Evolutionary conservation across 1,284 basidiomycete species (phyloP).

Genomic region (Sanghuangporus sanghuang): DNA sequence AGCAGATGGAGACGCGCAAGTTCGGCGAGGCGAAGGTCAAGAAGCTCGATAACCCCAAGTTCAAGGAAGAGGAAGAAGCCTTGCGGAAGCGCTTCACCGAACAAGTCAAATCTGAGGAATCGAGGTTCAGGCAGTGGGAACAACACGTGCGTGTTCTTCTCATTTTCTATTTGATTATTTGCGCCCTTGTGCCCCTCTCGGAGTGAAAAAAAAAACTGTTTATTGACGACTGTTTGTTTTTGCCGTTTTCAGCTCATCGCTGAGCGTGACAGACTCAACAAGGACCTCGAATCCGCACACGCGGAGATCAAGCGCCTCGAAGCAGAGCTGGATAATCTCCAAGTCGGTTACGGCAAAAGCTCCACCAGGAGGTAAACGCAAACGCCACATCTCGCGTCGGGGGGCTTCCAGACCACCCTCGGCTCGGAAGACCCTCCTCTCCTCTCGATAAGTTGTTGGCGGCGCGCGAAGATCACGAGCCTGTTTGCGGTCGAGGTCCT

Average conservation of each 20-base stretch:
- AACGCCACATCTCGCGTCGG: constrained; percentile 20
- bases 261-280: constrained; percentile 95
- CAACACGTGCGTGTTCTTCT: constrained; percentile 73
- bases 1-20: constrained; percentile 99
- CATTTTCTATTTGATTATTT: neutral
- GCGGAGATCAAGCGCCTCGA: constrained; percentile 89
- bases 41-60: constrained; percentile 99
- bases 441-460: neutral
- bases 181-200: neutral
- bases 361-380: constrained; percentile 61
- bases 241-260: constrained; percentile 73
- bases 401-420: too few relatives aligned
- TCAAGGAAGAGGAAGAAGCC: constrained; percentile 98
- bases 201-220: neutral
- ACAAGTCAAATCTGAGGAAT: constrained; percentile 98
- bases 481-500: too few relatives aligned
- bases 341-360: constrained; percentile 78
- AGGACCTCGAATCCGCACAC: constrained; percentile 91
- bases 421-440: too few relatives aligned
- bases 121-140: constrained; percentile 98
- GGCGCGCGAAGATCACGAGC: neutral
- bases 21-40: constrained; percentile 98
- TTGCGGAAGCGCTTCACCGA: constrained; percentile 98
- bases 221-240: neutral
- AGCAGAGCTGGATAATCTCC: constrained; percentile 83